A percentile compares a stretch with the other conserved stretches of the same genome.
phyloP scores from a whole-genome alignment of 768 basidiomycete species.

The Lentinula boryana region DNA sequence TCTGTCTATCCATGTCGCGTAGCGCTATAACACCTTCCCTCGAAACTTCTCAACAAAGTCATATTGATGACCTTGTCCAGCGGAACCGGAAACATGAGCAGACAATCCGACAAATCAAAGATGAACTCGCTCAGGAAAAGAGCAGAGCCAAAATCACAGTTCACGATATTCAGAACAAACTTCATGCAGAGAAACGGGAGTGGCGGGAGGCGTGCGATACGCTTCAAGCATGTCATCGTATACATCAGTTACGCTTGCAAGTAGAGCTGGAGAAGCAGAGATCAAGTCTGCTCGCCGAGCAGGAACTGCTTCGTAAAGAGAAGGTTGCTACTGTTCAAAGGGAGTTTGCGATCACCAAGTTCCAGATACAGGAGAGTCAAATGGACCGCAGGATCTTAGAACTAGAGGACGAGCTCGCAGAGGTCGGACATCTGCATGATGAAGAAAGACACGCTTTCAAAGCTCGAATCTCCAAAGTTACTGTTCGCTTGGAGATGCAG shows the following conservation, averaged over 20 bases:
- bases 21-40: slow-evolving; percentile 20
- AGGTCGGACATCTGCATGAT: slow-evolving; percentile 15
- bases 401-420: slow-evolving; percentile 32
- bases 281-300: slow-evolving; percentile 43
- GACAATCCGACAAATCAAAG: slow-evolving; percentile 46
- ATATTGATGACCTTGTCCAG: slow-evolving; percentile 71
- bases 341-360: slow-evolving; percentile 64
- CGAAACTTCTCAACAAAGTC: slow-evolving; percentile 55
- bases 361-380: slow-evolving; percentile 57
- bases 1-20: slow-evolving; percentile 8
- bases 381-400: slow-evolving; percentile 47
- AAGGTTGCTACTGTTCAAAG: slow-evolving; percentile 54
- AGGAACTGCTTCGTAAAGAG: slow-evolving; percentile 49
- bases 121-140: slow-evolving; percentile 39
- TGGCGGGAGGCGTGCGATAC: slow-evolving; percentile 63
- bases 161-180: slow-evolving; percentile 38
- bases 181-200: slow-evolving; percentile 45
- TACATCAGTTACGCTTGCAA: slow-evolving; percentile 54
- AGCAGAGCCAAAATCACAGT: slow-evolving; percentile 35
- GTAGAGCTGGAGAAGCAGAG: slow-evolving; percentile 52
- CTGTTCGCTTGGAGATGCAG: slow-evolving; percentile 31
- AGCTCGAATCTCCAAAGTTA: slow-evolving; percentile 25
- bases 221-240: slow-evolving; percentile 56
- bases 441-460: slow-evolving; percentile 21
- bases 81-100: slow-evolving; percentile 61